phyloP scores from a whole-genome alignment of 78 protist genomes.

The Dictyostelium citrinum region DNA sequence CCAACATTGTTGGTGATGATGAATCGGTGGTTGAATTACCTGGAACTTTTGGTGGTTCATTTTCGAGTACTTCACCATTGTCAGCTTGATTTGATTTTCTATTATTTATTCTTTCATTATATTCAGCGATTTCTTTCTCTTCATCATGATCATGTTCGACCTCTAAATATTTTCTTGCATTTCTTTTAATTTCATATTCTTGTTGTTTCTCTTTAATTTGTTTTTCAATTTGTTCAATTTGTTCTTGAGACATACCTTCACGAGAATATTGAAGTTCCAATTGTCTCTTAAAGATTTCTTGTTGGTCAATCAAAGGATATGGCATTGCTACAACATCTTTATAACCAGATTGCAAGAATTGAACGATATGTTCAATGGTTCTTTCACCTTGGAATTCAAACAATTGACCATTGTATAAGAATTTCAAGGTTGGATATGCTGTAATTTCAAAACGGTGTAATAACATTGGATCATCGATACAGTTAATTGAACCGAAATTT shows the following conservation, averaged over 20 bases:
- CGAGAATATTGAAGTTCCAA: background rate
- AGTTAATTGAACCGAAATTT: slow-evolving; percentile 39
- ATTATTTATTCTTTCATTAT: background rate
- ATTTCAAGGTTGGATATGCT: slow-evolving; percentile 57
- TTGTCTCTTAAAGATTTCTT: background rate
- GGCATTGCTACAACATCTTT: background rate
- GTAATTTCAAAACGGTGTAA: slow-evolving; percentile 52
- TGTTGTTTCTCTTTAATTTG: slow-evolving; percentile 18
- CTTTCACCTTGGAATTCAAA: slow-evolving; percentile 33
- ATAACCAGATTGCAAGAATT: background rate
- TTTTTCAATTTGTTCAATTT: background rate
- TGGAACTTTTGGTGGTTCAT: background rate
- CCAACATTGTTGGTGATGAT: background rate
- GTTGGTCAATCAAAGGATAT: slow-evolving; percentile 19
- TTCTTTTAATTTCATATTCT: background rate
- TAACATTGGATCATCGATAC: slow-evolving; percentile 46
- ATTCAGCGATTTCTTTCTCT: background rate
- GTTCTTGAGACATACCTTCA: background rate
- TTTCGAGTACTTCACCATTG: background rate
- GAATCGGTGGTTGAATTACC: background rate
- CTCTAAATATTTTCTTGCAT: background rate
- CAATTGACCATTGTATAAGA: background rate
- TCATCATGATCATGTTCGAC: slow-evolving; percentile 8
- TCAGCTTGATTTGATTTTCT: background rate
- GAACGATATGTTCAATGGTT: background rate